phyloP scores from a whole-genome alignment of 192 early-diverging fungal species.

The Mortierella alpina region DNA sequence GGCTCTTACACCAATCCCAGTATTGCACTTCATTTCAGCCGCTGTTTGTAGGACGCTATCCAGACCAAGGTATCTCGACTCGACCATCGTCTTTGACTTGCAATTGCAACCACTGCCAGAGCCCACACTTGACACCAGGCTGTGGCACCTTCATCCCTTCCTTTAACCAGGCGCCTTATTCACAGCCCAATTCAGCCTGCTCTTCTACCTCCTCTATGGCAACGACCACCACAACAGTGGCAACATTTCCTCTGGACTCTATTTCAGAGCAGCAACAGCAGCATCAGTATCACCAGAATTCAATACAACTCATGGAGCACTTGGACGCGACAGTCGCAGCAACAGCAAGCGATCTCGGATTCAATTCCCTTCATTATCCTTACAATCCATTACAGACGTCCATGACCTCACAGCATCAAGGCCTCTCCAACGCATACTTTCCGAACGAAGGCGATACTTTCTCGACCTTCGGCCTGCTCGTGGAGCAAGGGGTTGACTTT shows the following conservation, averaged over 20 bases:
- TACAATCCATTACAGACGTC: neutral
- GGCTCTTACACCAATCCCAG: too few species aligned
- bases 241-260: neutral
- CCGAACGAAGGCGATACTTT: neutral
- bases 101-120: too few species aligned
- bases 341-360: neutral
- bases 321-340: neutral
- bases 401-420: too few species aligned
- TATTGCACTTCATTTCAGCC: too few species aligned
- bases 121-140: too few species aligned
- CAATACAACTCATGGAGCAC: neutral
- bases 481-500: slow-evolving; percentile 9
- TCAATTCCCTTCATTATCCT: neutral
- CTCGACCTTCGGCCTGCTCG: slow-evolving; percentile 12
- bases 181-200: too few species aligned
- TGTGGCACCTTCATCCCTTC: too few species aligned
- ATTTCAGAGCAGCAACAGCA: neutral
- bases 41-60: too few species aligned
- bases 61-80: too few species aligned
- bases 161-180: too few species aligned
- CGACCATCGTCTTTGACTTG: too few species aligned
- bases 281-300: neutral
- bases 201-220: neutral
- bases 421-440: too few species aligned
- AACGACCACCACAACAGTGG: neutral